phyloP scores from a whole-genome alignment of 495 filamentous ascomycete genomes.

The Trypethelium eluteriae region DNA sequence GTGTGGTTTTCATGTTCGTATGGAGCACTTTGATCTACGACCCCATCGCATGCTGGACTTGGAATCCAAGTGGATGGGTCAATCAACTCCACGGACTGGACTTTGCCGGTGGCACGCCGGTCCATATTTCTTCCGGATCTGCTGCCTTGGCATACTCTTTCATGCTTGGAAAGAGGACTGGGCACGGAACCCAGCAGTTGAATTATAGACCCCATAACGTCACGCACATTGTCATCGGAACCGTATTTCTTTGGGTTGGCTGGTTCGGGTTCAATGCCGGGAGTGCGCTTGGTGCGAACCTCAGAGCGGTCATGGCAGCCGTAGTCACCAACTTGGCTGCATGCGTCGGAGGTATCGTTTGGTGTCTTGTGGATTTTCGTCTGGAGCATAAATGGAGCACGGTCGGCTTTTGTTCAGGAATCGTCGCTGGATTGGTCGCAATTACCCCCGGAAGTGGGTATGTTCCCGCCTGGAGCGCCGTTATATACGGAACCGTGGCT shows the following conservation, averaged over 20 bases:
- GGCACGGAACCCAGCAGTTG: constrained; percentile 77
- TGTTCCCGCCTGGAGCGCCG: constrained; percentile 88
- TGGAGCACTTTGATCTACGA: constrained; percentile 75
- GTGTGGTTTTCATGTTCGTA: constrained; percentile 91
- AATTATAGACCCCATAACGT: constrained; percentile 98
- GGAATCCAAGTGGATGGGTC: constrained; percentile 84
- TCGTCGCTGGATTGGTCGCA: constrained; percentile 82
- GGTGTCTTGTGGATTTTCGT: constrained; percentile 91
- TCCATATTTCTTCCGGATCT: constrained; percentile 87
- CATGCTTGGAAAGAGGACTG: constrained; percentile 75
- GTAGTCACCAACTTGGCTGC: constrained; percentile 68
- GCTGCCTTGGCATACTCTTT: constrained; percentile 75
- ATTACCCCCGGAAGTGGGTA: constrained; percentile 89
- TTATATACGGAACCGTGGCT: constrained; percentile 79
- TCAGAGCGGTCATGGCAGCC: constrained; percentile 74
- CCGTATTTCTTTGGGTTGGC: constrained; percentile 97
- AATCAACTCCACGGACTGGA: constrained; percentile 79
- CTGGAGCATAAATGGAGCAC: constrained; percentile 94
- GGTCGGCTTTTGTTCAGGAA: constrained; percentile 93
- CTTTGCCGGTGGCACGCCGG: constrained; percentile 92
- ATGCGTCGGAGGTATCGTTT: constrained; percentile 85
- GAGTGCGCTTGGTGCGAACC: constrained; percentile 78
- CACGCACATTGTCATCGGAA: constrained; percentile 91
- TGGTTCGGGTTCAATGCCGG: constrained; percentile 99
- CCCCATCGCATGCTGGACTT: constrained; percentile 73